Conservation (phyloP, 805 yeast species). For the Komagataella phaffii region DNA sequence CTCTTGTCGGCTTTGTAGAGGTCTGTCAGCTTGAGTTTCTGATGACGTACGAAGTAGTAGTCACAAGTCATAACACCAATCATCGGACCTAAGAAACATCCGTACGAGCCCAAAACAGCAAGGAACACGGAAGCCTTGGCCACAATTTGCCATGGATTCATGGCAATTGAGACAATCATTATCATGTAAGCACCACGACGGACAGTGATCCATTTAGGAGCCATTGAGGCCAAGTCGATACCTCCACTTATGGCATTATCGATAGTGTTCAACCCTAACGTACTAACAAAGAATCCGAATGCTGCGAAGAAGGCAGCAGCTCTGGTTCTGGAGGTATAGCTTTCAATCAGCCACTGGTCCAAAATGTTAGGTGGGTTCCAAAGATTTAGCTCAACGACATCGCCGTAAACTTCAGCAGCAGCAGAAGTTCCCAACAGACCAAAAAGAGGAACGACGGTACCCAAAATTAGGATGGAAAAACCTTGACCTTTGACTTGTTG, state of each 20-base stretch:
- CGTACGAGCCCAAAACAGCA: conserved; percentile 15
- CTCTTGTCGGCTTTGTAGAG: conserved; percentile 18
- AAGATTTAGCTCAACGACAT: conserved; percentile 7
- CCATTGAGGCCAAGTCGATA: conserved; percentile 34
- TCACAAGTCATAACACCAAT: conserved; percentile 24
- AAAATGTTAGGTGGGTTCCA: conserved; percentile 35
- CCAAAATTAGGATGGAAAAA: conserved; percentile 21
- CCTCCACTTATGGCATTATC: conserved; percentile 31
- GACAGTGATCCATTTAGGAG: conserved; percentile 28
- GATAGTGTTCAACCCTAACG: conserved; percentile 24
- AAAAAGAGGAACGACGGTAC: conserved; percentile 29
- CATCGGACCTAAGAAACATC: conserved; percentile 25
- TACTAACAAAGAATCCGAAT: conserved; percentile 21
- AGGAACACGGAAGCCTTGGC: conserved; percentile 21
- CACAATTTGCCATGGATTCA: conserved; percentile 27
- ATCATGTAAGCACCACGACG: conserved; percentile 31
- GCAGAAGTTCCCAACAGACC: conserved; percentile 33
- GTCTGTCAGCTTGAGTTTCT: conserved; percentile 25
- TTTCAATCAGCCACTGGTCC: conserved; percentile 24
- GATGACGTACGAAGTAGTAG: conserved; percentile 23
- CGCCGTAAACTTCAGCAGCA: conserved; percentile 12
- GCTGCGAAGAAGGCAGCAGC: conserved; percentile 37
- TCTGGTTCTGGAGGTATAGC: conserved; percentile 23
- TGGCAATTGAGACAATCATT: conserved; percentile 17
- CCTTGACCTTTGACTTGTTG: conserved; percentile 16